Evolutionary conservation across 1,139 yeast genomes (phyloP), one percentile per base, ranked within the genome.

Genomic region (Entelexis paramagnoliae): DNA sequence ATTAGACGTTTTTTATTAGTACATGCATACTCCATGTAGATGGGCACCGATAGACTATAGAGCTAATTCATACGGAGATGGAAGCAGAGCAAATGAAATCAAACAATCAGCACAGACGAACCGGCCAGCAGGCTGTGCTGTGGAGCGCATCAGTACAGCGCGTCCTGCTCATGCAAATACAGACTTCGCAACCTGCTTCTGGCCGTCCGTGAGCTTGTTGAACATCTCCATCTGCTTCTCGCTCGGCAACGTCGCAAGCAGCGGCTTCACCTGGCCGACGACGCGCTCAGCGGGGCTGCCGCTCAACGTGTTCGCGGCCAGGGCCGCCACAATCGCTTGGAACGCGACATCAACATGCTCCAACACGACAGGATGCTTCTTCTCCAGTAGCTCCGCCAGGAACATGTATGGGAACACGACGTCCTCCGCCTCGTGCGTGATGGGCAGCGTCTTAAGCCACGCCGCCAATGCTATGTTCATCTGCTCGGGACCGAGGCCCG

Each of bases 381-480:
- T 76, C 46, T 82, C 82, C 48, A 89, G 81, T 62, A 91, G 72
- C 58, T 83, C 85, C 29, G 81, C 72, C 62, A 91, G 73, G 66
- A 87, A 89, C 59, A 76, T 72, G 68, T 87, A 91, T 26, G 88
- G 81, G 67, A 75, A 86, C n/a, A 88, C 81, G 2, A 97, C 96
- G 9, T 94, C 95, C 60, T 85, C 93, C 43, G 81, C 85, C 67
- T 91, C 96, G 60, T 81, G 83, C 19, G 81, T 69, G 46, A 89
- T 77, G 29, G 98, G 98, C 61, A 91, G 76, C 14, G 88, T 76
- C 57, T 76, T 76, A 52, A 91, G 72, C 97, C 97, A 91, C 58
- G 78, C 83, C 35, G 74, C 76, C 50, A 86, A 71, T 20, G 84
- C 76, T 28, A 75, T 73, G 60, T 83, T 79, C 56, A 80, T 69